A percentile compares a stretch with the other conserved stretches of the same genome.
Evolutionary conservation across 208 protist species (phyloP).

Genomic region (Leishmania guyanensis): DNA sequence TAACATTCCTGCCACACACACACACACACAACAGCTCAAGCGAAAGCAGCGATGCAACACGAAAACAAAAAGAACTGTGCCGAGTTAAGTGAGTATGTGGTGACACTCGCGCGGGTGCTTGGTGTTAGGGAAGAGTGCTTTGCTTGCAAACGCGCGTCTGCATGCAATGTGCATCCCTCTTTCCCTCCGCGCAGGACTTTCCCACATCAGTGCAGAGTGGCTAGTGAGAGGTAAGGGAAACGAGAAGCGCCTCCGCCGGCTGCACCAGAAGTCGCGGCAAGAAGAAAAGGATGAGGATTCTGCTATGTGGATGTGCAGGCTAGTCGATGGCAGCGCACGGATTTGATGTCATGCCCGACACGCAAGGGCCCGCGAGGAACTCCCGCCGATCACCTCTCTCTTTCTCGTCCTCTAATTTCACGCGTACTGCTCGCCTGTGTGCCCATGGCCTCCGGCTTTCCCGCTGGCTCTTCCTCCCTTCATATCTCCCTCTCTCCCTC

Average conservation of each 20-base stretch:
- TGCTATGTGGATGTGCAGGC: no score
- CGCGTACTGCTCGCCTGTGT: neutral
- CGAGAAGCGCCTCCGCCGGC: neutral
- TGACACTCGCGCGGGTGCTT: neutral
- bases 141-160: neutral
- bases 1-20: neutral
- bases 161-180: neutral
- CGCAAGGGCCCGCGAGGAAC: neutral
- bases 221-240: neutral
- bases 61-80: neutral
- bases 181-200: neutral
- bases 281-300: neutral
- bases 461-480: neutral
- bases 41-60: neutral
- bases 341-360: neutral
- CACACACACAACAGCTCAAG: neutral
- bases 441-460: neutral
- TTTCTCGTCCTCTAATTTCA: neutral
- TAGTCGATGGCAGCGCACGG: neutral
- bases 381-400: neutral
- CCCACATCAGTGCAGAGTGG: neutral
- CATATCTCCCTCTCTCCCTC: neutral
- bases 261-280: neutral
- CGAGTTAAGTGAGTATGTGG: neutral
- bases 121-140: neutral